A percentile compares a stretch with the other conserved stretches of the same genome.
phyloP scores from a whole-genome alignment of 2,329 filamentous ascomycete genomes.

The Penicillium vulpinum region DNA sequence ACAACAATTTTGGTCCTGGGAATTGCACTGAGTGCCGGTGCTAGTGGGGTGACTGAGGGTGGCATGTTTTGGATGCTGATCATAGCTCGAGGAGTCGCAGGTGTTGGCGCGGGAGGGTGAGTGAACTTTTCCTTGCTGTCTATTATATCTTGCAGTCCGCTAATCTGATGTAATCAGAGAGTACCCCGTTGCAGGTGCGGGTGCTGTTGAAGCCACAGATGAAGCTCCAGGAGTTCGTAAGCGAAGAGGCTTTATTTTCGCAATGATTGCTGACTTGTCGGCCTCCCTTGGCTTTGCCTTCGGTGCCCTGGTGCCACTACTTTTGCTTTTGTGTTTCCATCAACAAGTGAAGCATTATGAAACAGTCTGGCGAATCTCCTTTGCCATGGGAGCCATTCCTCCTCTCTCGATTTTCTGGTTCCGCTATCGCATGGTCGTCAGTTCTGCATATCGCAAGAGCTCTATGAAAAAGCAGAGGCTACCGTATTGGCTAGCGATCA shows the following conservation, averaged over 20 bases:
- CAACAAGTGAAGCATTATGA: slow-evolving; percentile 44
- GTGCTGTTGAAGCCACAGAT: slow-evolving; percentile 54
- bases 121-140: too few species aligned
- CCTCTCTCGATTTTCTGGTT: slow-evolving; percentile 57
- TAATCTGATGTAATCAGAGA: too few species aligned
- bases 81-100: slow-evolving; percentile 47
- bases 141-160: too few species aligned
- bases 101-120: slow-evolving; percentile 44
- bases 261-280: slow-evolving; percentile 56
- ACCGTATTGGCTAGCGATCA: slow-evolving; percentile 52
- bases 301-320: slow-evolving; percentile 51
- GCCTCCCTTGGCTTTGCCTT: slow-evolving; percentile 54
- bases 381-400: slow-evolving; percentile 53
- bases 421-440: slow-evolving; percentile 54
- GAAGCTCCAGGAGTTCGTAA: slow-evolving; percentile 49
- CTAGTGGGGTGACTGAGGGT: slow-evolving; percentile 40
- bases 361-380: slow-evolving; percentile 53
- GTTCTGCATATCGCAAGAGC: slow-evolving; percentile 51
- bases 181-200: slow-evolving; percentile 56
- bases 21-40: slow-evolving; percentile 50
- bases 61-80: slow-evolving; percentile 43
- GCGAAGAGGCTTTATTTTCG: slow-evolving; percentile 57
- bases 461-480: slow-evolving; percentile 48
- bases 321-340: slow-evolving; percentile 53
- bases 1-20: slow-evolving; percentile 52